phyloP scores from a whole-genome alignment of 768 basidiomycete species.

The Tulasnella sp. region DNA sequence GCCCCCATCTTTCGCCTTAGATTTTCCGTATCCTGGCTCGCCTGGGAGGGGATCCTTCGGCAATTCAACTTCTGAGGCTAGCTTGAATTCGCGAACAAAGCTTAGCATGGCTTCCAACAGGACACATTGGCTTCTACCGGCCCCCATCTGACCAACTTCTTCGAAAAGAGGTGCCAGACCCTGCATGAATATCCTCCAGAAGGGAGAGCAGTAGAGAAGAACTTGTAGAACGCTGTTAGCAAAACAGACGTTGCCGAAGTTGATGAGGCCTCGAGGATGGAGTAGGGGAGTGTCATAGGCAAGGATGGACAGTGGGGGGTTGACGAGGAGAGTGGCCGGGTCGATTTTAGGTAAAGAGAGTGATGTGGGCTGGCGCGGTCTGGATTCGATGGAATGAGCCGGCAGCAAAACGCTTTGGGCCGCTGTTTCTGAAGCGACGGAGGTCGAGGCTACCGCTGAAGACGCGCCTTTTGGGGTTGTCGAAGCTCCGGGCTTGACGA shows the following conservation, averaged over 20 bases:
- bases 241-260: constrained; percentile 97
- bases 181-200: constrained; percentile 62
- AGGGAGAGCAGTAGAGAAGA: constrained; percentile 83
- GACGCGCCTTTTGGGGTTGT: constrained; percentile 51
- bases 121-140: constrained; percentile 15
- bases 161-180: constrained; percentile 23
- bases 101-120: constrained; percentile 36
- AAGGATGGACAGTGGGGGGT: constrained; percentile 6
- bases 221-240: constrained; percentile 92
- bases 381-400: background rate
- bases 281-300: constrained; percentile 39
- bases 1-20: constrained; percentile 16
- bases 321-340: constrained; percentile 12
- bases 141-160: constrained; percentile 22
- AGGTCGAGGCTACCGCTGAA: constrained; percentile 40
- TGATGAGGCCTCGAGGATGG: constrained; percentile 77
- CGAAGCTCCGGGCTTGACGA: constrained; percentile 42
- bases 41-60: constrained; percentile 23
- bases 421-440: background rate
- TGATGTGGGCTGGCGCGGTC: background rate
- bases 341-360: constrained; percentile 11
- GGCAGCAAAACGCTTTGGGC: background rate
- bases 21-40: constrained; percentile 36
- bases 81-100: constrained; percentile 73
- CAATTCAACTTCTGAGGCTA: constrained; percentile 21